These are phyloP conservation scores for Hypoxylon fuscum DNA, from an alignment of 495 filamentous ascomycete species.

Conservation along the genomic window DNA sequence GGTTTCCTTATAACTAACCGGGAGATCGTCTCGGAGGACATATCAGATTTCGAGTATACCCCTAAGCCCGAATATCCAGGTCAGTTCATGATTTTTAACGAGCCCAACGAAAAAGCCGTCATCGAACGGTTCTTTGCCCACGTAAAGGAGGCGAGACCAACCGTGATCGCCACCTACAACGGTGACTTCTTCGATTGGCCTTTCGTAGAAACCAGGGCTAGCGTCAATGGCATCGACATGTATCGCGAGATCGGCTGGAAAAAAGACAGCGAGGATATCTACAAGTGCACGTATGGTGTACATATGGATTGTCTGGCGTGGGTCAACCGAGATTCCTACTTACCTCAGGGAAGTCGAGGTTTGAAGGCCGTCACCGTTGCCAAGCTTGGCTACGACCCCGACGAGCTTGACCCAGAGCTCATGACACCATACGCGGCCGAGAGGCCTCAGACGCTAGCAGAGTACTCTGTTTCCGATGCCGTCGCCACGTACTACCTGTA, in stretches of 20 bases:
- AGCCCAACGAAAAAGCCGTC: conserved; percentile 88
- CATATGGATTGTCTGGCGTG: conserved; percentile 99
- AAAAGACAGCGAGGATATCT: conserved; percentile 94
- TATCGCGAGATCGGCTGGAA: conserved; percentile 97
- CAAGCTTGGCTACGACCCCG: conserved; percentile 97
- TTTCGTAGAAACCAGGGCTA: conserved; percentile 92
- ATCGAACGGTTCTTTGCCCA: conserved; percentile 94
- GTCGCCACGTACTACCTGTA: conserved; percentile 99
- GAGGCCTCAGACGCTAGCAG: conserved; percentile 89
- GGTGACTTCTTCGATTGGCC: conserved; percentile 99
- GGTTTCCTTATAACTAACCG: conserved; percentile 98
- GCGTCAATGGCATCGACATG: conserved; percentile 97
- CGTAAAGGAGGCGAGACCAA: conserved; percentile 93
- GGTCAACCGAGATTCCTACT: conserved; percentile 98
- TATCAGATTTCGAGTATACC: conserved; percentile 97
- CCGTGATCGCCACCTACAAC: conserved; percentile 99
- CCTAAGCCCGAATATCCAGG: conserved; percentile 96
- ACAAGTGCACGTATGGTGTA: conserved; percentile 91
- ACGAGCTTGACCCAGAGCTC: conserved; percentile 96
- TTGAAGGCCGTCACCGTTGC: conserved; percentile 97
- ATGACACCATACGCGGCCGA: conserved; percentile 97
- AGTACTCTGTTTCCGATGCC: conserved; percentile 99
- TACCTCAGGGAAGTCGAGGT: conserved; percentile 96
- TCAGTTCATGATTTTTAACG: conserved; percentile 97
- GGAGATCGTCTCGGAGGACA: conserved; percentile 97